Conservation (phyloP, 176 grass and related monocot genomes). For the Aegilops tauschii region DNA sequence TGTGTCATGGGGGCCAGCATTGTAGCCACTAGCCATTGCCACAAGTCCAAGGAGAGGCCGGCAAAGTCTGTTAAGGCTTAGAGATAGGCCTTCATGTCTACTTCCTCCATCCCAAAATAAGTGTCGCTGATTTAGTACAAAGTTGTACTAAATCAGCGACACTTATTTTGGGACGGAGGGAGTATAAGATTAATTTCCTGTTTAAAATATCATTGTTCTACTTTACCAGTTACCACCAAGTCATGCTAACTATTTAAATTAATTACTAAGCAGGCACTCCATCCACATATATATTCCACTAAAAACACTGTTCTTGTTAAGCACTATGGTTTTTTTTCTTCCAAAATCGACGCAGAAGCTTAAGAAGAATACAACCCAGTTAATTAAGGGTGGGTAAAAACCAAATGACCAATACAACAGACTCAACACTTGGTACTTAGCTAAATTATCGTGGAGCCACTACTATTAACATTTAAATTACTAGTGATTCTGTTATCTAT, state of each 20-base stretch:
- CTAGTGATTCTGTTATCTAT: not conserved
- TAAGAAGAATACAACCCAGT: not conserved
- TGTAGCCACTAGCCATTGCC: not conserved
- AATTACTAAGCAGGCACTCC: slow-evolving; percentile 2
- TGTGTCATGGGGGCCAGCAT: not conserved
- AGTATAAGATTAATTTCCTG: not conserved
- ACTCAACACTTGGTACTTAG: not conserved
- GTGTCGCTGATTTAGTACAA: no score
- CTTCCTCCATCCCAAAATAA: no score
- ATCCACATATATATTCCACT: not conserved
- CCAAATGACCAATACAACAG: not conserved
- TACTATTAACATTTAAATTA: not conserved
- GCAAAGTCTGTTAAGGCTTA: not conserved
- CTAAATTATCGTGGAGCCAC: not conserved
- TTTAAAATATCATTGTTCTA: not conserved
- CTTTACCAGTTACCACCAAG: not conserved
- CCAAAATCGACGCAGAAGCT: not conserved
- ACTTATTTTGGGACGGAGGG: no score
- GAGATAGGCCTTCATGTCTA: not conserved
- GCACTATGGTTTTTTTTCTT: not conserved
- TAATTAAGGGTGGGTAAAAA: not conserved
- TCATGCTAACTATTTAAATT: not conserved
- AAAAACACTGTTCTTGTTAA: not conserved
- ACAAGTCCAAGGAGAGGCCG: not conserved
- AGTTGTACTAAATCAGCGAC: no score